A percentile compares a stretch with the other conserved stretches of the same genome.
phyloP scores from a whole-genome alignment of 129 eudicot genomes.

The Kitagawia praeruptora region DNA sequence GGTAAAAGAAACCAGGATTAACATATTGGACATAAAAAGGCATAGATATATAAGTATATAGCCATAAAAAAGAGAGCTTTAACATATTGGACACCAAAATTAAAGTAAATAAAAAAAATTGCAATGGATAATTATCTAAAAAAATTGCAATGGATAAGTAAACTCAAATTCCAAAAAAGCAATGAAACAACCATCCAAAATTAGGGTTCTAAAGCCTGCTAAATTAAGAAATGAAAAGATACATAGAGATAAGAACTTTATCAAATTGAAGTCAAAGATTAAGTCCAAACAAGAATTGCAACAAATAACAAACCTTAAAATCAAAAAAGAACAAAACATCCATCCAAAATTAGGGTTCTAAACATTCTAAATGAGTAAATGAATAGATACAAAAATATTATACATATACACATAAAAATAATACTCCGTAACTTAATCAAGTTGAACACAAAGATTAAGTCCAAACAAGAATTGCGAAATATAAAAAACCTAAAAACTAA shows the following conservation, averaged over 20 bases:
- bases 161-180: neutral
- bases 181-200: neutral
- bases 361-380: neutral
- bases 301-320: neutral
- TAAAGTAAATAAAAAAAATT: neutral
- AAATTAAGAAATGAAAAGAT: neutral
- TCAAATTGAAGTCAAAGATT: neutral
- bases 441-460: too few relatives aligned
- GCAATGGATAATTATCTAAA: slow-evolving; percentile 2
- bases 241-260: neutral
- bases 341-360: neutral
- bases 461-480: neutral
- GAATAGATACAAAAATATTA: neutral
- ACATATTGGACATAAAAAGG: too few relatives aligned
- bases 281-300: neutral
- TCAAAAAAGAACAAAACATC: neutral
- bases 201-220: neutral
- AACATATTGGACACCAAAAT: neutral
- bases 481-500: neutral
- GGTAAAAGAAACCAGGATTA: too few relatives aligned
- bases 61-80: neutral
- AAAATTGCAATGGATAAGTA: neutral
- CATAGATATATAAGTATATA: neutral
- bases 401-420: neutral
- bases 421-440: too few relatives aligned